Percentiles rank a stretch among this genome's conserved stretches.
phyloP scores from a whole-genome alignment of 257 asterid genomes.

The Asclepias syriaca region DNA sequence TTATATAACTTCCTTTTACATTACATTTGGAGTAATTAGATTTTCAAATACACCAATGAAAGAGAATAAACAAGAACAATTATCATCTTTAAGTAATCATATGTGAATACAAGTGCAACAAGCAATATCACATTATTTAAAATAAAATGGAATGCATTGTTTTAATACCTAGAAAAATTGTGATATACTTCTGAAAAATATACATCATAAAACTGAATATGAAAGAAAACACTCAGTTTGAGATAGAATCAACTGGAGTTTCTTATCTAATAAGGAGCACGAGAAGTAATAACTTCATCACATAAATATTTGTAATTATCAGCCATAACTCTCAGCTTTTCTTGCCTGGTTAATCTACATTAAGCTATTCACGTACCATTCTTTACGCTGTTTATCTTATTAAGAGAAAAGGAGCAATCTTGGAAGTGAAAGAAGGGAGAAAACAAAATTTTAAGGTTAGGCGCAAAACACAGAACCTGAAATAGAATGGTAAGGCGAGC shows the following conservation, averaged over 20 bases:
- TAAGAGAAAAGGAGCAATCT: not conserved
- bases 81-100: not conserved
- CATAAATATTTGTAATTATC: not conserved
- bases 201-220: not conserved
- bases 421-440: not conserved
- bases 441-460: not conserved
- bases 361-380: not conserved
- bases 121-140: not conserved
- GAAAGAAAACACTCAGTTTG: not conserved
- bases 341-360: not conserved
- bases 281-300: not conserved
- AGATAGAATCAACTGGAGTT: not conserved
- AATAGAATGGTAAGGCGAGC: conserved; percentile 84
- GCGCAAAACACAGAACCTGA: conserved; percentile 36
- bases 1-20: not conserved
- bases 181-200: not conserved
- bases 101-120: not conserved
- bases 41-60: not conserved
- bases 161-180: not conserved
- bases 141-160: not conserved
- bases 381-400: not conserved
- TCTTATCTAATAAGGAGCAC: not conserved
- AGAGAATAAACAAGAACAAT: not conserved
- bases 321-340: not conserved
- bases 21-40: not conserved